A percentile compares a stretch with the other conserved stretches of the same genome.
These are phyloP conservation scores for Hypoxylon sp. DNA, from an alignment of 2,329 filamentous ascomycete genomes.

Conservation along the genomic window DNA sequence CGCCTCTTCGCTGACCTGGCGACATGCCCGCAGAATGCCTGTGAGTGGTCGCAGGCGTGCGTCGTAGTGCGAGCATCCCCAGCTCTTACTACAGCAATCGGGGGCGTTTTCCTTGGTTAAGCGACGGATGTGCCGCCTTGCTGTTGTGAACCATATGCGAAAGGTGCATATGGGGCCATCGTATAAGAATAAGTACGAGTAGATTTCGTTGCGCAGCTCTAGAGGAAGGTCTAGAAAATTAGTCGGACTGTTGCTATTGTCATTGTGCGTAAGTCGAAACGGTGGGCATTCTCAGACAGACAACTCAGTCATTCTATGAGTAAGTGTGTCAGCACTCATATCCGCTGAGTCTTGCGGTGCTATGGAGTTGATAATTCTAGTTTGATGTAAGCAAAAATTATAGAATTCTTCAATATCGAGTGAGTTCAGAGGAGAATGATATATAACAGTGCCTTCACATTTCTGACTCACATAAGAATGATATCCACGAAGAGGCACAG, in stretches of 20 bases:
- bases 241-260: not conserved
- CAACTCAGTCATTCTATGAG: not conserved
- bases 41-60: conserved; percentile 16
- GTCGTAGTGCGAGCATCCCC: conserved; percentile 29
- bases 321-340: not conserved
- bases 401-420: not conserved
- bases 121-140: conserved; percentile 7
- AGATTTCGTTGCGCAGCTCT: conserved; percentile 31
- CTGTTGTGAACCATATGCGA: conserved; percentile 18
- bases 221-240: conserved; percentile 28
- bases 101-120: conserved; percentile 7
- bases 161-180: not conserved
- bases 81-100: conserved; percentile 23
- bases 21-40: conserved; percentile 9
- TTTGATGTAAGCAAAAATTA: not conserved
- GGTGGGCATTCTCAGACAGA: not conserved
- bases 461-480: conserved; percentile 4
- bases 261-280: not conserved
- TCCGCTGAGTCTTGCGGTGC: not conserved
- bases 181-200: conserved; percentile 17
- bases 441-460: not conserved
- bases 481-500: conserved; percentile 14
- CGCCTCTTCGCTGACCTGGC: conserved; percentile 22
- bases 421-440: not conserved
- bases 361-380: not conserved